phyloP scores from a whole-genome alignment of 257 asterid genomes.

The Capsicum chinense region DNA sequence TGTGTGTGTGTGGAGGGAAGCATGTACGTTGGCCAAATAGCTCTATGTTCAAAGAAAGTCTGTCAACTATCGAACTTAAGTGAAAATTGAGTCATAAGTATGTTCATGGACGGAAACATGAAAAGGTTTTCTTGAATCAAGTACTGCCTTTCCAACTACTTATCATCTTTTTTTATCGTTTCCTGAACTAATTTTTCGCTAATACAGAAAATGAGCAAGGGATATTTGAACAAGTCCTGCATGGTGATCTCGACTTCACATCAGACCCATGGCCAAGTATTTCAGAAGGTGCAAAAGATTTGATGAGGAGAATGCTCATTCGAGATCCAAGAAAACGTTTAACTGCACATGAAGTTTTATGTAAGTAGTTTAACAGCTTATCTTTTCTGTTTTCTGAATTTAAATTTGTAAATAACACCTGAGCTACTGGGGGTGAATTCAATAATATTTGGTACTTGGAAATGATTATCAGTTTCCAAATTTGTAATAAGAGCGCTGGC shows the following conservation, averaged over 20 bases:
- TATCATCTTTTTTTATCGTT: background rate
- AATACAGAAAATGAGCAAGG: constrained; percentile 80
- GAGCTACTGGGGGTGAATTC: background rate
- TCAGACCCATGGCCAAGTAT: constrained; percentile 98
- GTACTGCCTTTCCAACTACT: background rate
- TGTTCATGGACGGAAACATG: constrained; percentile 21
- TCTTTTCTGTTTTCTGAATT: background rate
- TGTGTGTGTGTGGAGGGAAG: background rate
- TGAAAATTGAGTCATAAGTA: background rate
- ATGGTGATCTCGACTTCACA: constrained; percentile 88
- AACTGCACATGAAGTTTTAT: constrained; percentile 90
- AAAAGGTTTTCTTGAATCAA: constrained; percentile 7
- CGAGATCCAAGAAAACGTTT: constrained; percentile 84
- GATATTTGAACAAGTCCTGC: constrained; percentile 90
- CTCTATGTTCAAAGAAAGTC: background rate
- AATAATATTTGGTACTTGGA: background rate
- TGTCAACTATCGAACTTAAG: background rate
- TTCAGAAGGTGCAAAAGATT: constrained; percentile 82
- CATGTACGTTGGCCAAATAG: background rate
- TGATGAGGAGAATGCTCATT: constrained; percentile 86
- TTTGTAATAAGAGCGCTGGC: background rate
- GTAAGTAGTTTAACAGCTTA: constrained; percentile 54
- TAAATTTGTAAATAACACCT: background rate
- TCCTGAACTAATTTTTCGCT: background rate
- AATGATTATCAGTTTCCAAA: background rate